Percentiles rank a stretch among this genome's conserved stretches.
These are phyloP conservation scores for Prunus dulcis DNA, from an alignment of 306 rosid species.

Conservation along the genomic window DNA sequence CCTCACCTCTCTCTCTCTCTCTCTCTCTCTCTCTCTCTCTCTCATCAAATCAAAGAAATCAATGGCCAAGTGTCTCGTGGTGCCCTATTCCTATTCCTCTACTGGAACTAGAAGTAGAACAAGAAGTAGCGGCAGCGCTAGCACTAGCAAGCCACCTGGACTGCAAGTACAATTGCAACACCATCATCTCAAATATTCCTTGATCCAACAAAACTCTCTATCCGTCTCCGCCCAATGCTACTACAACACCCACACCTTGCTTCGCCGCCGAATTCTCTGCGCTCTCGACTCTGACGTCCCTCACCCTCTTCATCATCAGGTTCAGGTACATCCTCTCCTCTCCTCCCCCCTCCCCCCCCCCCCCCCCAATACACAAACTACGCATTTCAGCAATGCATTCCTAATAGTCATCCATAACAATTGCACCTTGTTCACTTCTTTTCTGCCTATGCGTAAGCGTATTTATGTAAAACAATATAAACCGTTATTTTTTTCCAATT, in stretches of 20 bases:
- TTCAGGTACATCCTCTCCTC: no score
- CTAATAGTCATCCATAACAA: neutral
- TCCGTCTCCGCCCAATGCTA: neutral
- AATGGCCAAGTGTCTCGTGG: constrained; percentile 4
- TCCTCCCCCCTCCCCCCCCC: neutral
- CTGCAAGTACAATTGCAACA: neutral
- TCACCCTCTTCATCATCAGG: constrained; percentile 32
- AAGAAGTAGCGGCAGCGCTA: neutral
- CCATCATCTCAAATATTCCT: neutral
- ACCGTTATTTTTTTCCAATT: neutral
- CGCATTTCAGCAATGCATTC: no score
- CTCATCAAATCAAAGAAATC: neutral
- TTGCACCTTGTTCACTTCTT: neutral
- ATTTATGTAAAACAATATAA: no score
- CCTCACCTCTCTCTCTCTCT: neutral
- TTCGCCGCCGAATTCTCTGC: constrained; percentile 26
- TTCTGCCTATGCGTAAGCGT: no score
- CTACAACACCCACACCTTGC: constrained; percentile 15
- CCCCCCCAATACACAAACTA: no score
- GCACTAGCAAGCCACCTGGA: neutral
- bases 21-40: neutral
- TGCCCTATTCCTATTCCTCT: neutral
- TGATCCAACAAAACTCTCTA: neutral
- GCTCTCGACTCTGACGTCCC: constrained; percentile 55
- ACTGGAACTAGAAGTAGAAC: neutral